These are phyloP conservation scores for Xylona heveae DNA, from an alignment of 495 filamentous ascomycete genomes.

Conservation along the genomic window DNA sequence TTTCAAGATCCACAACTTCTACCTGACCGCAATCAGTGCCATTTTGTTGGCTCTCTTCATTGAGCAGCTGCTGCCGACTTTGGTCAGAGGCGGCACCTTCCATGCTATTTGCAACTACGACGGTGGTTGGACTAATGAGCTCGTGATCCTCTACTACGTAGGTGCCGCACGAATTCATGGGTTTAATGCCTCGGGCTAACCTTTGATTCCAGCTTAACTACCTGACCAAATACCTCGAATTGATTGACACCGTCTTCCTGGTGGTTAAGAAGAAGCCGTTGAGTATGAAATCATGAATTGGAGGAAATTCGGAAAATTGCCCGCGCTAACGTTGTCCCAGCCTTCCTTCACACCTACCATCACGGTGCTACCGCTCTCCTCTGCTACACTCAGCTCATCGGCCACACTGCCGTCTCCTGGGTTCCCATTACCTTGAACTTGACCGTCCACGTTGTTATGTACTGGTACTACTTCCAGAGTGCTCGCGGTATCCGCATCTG, in stretches of 20 bases:
- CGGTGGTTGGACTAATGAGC: constrained; percentile 59
- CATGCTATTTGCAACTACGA: constrained; percentile 44
- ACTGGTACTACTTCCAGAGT: constrained; percentile 64
- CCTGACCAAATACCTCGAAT: constrained; percentile 64
- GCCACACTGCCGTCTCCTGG: constrained; percentile 56
- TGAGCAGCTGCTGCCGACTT: constrained; percentile 49
- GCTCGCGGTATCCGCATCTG: constrained; percentile 63
- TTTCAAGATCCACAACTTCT: constrained; percentile 69
- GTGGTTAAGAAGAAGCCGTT: constrained; percentile 77
- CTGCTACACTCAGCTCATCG: constrained; percentile 69
- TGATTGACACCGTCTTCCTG: constrained; percentile 63
- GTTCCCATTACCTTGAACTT: constrained; percentile 60
- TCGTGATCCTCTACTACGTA: constrained; percentile 67
- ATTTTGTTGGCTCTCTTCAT: constrained; percentile 46
- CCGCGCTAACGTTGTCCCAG: constrained; percentile 14
- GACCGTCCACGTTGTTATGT: constrained; percentile 55
- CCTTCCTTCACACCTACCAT: constrained; percentile 77
- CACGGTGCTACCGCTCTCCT: constrained; percentile 67
- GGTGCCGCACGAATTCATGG: constrained; percentile 11
- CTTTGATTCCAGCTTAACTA: constrained; percentile 47
- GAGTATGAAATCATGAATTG: constrained; percentile 31
- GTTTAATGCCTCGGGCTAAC: constrained; percentile 5
- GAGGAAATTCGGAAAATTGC: neutral
- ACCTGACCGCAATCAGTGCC: constrained; percentile 48
- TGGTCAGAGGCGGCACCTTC: constrained; percentile 48